Evolutionary conservation across 2,329 filamentous ascomycete species (phyloP).

Genomic region (Diaporthe ampelina): DNA sequence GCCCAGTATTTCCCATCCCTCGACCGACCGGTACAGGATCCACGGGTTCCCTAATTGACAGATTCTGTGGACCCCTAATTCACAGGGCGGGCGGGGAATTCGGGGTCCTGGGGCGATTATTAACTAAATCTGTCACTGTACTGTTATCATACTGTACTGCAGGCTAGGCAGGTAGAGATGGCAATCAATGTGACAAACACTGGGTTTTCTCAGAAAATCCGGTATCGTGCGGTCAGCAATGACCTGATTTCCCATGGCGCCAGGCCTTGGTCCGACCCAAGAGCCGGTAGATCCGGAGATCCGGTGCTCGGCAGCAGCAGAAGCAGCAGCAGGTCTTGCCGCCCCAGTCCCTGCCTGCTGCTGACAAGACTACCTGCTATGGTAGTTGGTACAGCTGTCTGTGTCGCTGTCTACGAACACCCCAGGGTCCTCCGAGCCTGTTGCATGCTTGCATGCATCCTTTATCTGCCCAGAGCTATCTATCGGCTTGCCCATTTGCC

Average conservation of each 20-base stretch:
- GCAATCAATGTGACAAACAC: constrained; percentile 11
- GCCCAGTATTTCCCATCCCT: neutral
- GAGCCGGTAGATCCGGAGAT: constrained; percentile 33
- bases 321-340: neutral
- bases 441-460: neutral
- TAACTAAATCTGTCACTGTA: too few species aligned
- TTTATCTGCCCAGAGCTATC: neutral
- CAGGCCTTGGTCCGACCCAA: neutral
- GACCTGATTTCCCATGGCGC: constrained; percentile 34
- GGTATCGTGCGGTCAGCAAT: constrained; percentile 23
- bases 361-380: neutral
- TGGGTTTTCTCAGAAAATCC: neutral
- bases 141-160: neutral
- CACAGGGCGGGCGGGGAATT: neutral
- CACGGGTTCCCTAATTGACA: constrained; percentile 23
- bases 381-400: neutral
- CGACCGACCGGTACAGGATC: neutral
- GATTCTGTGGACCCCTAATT: constrained; percentile 26
- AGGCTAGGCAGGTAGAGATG: neutral
- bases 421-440: constrained; percentile 1
- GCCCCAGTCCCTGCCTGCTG: constrained; percentile 5
- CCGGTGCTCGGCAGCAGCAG: neutral
- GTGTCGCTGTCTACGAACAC: neutral
- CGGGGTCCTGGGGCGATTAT: neutral
- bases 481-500: too few species aligned